Evolutionary conservation across 1,284 basidiomycete genomes (phyloP), one percentile per base, ranked within the genome.

Genomic region (Cutaneotrichosporon sp.): DNA sequence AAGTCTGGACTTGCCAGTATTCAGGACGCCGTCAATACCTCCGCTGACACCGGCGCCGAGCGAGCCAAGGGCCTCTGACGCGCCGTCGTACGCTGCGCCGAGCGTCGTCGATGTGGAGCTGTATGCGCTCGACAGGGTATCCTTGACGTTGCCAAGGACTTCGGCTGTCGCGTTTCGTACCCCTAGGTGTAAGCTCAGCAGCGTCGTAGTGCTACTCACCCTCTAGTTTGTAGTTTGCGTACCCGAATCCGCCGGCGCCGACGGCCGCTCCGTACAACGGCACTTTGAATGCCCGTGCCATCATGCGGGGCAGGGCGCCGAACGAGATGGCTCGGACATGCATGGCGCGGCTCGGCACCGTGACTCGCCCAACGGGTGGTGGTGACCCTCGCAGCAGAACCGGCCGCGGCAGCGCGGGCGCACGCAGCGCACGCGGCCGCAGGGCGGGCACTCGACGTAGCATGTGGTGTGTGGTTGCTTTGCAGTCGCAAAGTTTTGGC

Each of bases 181-280:
- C 23, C 70, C 73, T 45, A 30, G 14, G 18, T 0, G 21, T 49
- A 23, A 55, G 53, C 45, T 15, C 20, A 42, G 1, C 41, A 47
- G 1, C n/a, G n/a, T n/a, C n/a, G n/a, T 21, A 33, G 18, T 17
- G 5, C 21, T 7, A 74, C 83, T 61, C 57, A 89, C 90, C 88
- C 78, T 96, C 90, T 64, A 92, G 84, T 76, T 90, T 90, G 78
- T 91, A 93, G 70, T 91, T 91, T 15, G 89, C 90, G 73, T 93
- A 94, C 7, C 87, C 88, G 52, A 92, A 77, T 0, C 88, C 86
- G n/a, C 91, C 90, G 1, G 86, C 90, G 12, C 90, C 90, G 20
- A 90, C 82, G 0, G 88, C 88, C 20, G 84, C 86, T 13, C 86
- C 88, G 30, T 88, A 90, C 58, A 90, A 80, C 33, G 90, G 90